A percentile compares a stretch with the other conserved stretches of the same genome.
Conservation (phyloP, 495 filamentous ascomycete genomes). For the Penicillium manginii region DNA sequence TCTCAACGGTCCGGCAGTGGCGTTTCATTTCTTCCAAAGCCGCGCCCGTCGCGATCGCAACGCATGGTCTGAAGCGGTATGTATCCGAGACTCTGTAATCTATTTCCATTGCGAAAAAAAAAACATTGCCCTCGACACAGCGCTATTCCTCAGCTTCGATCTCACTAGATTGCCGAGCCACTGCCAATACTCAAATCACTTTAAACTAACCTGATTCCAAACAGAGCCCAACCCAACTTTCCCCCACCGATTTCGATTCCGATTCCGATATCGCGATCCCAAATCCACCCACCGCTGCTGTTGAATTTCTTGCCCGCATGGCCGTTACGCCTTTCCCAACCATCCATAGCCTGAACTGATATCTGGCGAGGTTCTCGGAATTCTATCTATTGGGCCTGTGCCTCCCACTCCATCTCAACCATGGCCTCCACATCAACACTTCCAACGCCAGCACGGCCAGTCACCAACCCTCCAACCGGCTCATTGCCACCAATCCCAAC, state of each 20-base stretch:
- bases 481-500: slow-evolving; percentile 71
- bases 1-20: slow-evolving; percentile 16
- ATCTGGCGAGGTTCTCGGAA: not conserved
- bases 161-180: no score
- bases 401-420: slow-evolving; percentile 1
- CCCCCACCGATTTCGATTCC: not conserved
- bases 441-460: slow-evolving; percentile 60
- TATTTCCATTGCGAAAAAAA: not conserved
- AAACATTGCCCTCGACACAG: no score
- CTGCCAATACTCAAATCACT: no score
- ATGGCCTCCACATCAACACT: slow-evolving; percentile 64
- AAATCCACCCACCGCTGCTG: not conserved
- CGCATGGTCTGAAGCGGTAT: slow-evolving; percentile 30
- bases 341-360: slow-evolving; percentile 13
- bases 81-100: slow-evolving; percentile 18
- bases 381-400: no score
- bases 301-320: slow-evolving; percentile 15
- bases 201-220: not conserved
- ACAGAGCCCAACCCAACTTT: not conserved
- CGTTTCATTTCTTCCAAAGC: slow-evolving; percentile 4
- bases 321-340: slow-evolving; percentile 13
- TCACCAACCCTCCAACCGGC: slow-evolving; percentile 64
- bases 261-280: not conserved
- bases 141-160: no score
- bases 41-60: slow-evolving; percentile 25